These are phyloP conservation scores for Mycena galopus DNA, from an alignment of 768 basidiomycete species.

Conservation along the genomic window DNA sequence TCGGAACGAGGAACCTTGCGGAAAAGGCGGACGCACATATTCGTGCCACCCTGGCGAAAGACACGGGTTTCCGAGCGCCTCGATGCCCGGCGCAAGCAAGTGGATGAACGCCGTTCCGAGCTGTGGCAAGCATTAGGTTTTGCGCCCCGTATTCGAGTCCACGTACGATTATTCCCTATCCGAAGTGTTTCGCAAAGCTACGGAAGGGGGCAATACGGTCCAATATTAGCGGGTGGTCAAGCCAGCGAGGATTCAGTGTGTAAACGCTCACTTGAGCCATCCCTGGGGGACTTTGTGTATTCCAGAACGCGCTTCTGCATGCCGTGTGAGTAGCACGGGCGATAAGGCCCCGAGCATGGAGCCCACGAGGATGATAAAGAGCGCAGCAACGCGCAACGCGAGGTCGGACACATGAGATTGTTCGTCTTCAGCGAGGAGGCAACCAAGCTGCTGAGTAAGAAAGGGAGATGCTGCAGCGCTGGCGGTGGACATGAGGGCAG, in stretches of 20 bases:
- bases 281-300: constrained; percentile 44
- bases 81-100: constrained; percentile 80
- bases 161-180: constrained; percentile 88
- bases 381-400: constrained; percentile 73
- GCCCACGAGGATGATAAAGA: constrained; percentile 79
- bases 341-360: constrained; percentile 76
- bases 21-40: constrained; percentile 68
- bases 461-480: neutral
- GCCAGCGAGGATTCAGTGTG: neutral
- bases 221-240: neutral
- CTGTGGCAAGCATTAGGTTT: constrained; percentile 65
- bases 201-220: neutral
- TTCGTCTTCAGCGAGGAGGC: neutral
- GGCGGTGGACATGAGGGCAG: neutral
- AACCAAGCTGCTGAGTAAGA: neutral
- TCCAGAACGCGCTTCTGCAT: neutral
- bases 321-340: constrained; percentile 63
- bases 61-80: constrained; percentile 78
- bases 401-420: neutral
- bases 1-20: too few relatives aligned
- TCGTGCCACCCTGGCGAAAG: constrained; percentile 75
- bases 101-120: constrained; percentile 74
- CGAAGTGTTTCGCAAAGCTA: constrained; percentile 92
- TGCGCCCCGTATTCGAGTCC: neutral
- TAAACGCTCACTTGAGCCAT: constrained; percentile 71